phyloP scores from a whole-genome alignment of 768 basidiomycete species.

The Cubamyces lactineus region DNA sequence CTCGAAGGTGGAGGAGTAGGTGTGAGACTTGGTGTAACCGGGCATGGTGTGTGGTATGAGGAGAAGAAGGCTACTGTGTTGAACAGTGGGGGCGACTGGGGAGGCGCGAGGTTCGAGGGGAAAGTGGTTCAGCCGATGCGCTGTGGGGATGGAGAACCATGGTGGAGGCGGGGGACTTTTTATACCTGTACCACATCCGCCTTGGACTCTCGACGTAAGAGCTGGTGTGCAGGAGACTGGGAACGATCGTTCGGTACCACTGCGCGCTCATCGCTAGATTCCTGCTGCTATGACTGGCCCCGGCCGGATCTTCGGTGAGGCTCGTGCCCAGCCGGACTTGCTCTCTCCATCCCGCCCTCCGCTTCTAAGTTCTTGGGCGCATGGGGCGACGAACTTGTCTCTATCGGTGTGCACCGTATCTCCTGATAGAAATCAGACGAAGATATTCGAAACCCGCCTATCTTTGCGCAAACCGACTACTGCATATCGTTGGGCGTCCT shows the following conservation, averaged over 20 bases:
- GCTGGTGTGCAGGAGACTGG: constrained; percentile 1
- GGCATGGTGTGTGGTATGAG: constrained; percentile 15
- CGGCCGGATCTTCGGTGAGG: constrained; percentile 25
- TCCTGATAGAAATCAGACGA: constrained; percentile 7
- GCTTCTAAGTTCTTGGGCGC: neutral
- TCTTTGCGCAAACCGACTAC: neutral
- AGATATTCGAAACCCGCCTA: neutral
- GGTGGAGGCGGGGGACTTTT: constrained; percentile 15
- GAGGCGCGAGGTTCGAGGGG: constrained; percentile 12
- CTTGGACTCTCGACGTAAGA: constrained; percentile 3
- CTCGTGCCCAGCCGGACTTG: constrained; percentile 11
- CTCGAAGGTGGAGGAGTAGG: constrained; percentile 14
- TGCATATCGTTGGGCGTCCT: neutral
- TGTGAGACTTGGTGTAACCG: constrained; percentile 20
- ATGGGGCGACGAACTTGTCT: neutral
- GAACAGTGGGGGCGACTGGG: constrained; percentile 4
- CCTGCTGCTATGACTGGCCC: constrained; percentile 5
- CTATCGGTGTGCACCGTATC: neutral
- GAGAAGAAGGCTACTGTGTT: constrained; percentile 14
- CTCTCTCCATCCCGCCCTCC: neutral
- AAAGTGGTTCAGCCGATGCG: constrained; percentile 15
- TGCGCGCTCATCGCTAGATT: constrained; percentile 22
- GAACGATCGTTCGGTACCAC: constrained; percentile 18
- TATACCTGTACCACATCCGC: constrained; percentile 5
- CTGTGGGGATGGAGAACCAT: constrained; percentile 18